These are phyloP conservation scores for Chamaecrista fasciculata DNA, from an alignment of 306 rosid genomes.

Conservation along the genomic window DNA sequence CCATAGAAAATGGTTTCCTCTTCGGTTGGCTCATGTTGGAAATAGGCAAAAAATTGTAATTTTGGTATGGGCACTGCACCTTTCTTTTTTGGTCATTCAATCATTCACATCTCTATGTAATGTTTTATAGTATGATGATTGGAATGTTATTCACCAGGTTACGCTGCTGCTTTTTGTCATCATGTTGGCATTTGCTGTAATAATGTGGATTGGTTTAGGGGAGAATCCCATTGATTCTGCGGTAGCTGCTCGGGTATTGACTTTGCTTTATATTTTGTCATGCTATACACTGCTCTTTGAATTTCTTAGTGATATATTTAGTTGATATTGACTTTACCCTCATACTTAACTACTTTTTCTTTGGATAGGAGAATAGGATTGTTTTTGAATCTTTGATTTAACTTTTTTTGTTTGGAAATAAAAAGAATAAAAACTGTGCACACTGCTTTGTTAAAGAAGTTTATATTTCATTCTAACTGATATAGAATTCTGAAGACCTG, in stretches of 20 bases:
- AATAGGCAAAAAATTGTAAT: slow-evolving; percentile 79
- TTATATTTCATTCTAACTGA: slow-evolving; percentile 21
- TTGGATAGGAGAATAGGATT: slow-evolving; percentile 8
- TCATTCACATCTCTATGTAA: slow-evolving; percentile 8
- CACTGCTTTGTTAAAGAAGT: not conserved
- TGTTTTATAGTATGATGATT: slow-evolving; percentile 30
- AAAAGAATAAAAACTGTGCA: not conserved
- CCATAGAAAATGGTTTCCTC: slow-evolving; percentile 69
- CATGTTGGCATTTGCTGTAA: slow-evolving; percentile 64
- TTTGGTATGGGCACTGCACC: slow-evolving; percentile 52
- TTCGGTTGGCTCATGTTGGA: slow-evolving; percentile 63
- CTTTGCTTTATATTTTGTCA: slow-evolving; percentile 19
- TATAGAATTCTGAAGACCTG: not conserved
- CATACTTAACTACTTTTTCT: not conserved
- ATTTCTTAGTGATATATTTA: slow-evolving; percentile 1
- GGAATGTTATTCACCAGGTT: slow-evolving; percentile 55
- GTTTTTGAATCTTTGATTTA: not conserved
- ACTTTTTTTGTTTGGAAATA: not conserved
- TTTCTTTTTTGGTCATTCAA: slow-evolving; percentile 3
- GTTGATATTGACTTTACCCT: slow-evolving; percentile 10
- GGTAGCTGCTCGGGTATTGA: slow-evolving; percentile 71
- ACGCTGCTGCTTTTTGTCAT: slow-evolving; percentile 48
- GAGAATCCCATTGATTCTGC: slow-evolving; percentile 65
- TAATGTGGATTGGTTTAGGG: slow-evolving; percentile 81
- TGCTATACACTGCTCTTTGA: slow-evolving; percentile 12